phyloP scores from a whole-genome alignment of 2,329 filamentous ascomycete species.

The Aspergillus japonicus region DNA sequence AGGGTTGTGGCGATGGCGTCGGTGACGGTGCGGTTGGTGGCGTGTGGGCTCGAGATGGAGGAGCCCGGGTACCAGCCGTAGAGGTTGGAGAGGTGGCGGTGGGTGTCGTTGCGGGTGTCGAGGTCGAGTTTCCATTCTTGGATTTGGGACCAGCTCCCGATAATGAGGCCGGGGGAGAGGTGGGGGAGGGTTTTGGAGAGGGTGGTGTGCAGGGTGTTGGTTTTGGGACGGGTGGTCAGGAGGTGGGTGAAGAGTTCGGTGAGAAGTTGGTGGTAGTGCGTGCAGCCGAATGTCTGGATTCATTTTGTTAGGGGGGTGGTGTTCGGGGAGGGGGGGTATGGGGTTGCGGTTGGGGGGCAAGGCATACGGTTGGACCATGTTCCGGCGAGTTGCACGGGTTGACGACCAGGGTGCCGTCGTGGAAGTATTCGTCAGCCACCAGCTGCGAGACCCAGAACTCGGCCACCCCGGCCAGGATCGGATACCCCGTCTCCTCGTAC shows the following conservation, averaged over 20 bases:
- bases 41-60: conserved; percentile 43
- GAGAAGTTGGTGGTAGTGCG: conserved; percentile 26
- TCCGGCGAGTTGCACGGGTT: conserved; percentile 62
- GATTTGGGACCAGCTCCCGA: conserved; percentile 45
- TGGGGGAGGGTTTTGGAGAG: conserved; percentile 9
- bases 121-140: conserved; percentile 53
- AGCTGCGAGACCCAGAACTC: conserved; percentile 59
- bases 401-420: conserved; percentile 55
- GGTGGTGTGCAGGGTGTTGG: conserved; percentile 1
- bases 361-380: conserved; percentile 46
- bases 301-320: not conserved
- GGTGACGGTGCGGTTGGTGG: conserved; percentile 47
- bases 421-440: conserved; percentile 50
- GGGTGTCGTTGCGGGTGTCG: conserved; percentile 46
- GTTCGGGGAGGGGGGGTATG: not conserved
- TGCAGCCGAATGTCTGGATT: conserved; percentile 25
- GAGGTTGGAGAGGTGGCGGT: conserved; percentile 57
- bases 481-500: conserved; percentile 50
- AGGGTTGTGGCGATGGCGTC: conserved; percentile 49
- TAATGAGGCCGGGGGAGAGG: conserved; percentile 33
- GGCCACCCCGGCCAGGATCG: conserved; percentile 53
- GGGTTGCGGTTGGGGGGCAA: not conserved
- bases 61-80: conserved; percentile 58
- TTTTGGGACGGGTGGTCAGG: conserved; percentile 34
- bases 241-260: conserved; percentile 44